Base-by-base conservation (phyloP, 257 asterid genomes). In the Rehmannia glutinosa region DNA sequence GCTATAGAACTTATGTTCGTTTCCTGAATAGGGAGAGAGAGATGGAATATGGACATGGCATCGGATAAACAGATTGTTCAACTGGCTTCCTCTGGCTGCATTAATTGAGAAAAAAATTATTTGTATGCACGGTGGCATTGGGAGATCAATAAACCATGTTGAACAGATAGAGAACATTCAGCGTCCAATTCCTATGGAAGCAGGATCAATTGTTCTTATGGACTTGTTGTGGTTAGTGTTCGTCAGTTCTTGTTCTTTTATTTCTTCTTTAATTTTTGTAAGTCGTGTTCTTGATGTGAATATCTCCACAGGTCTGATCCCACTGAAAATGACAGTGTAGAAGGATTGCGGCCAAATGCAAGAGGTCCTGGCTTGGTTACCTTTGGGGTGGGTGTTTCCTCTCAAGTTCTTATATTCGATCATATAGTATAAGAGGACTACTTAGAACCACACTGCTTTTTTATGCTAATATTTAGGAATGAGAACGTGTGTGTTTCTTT, bases 1-100 rank as follows among this genome's bases (percentile, higher is more conserved):
- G 47, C 19, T 19, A 20, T 58, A 38, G 25, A 42, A 69, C 64
- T 58, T 24, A 69, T 73, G 47, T 45, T 69, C 17, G 51, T 64
- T 64, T 73, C 53, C 75, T 78, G 77, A 64, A 66, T 80, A 93
- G 99, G 99, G 99, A 63, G 99, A 93, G 86, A 86, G 99, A 82
- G 99, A 93, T 75, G 99, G 99, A 73, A 88, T 93, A 66, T 90
- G 99, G 99, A 83, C 91, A 33, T 93, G 99, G 99, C 96, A 93
- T 70, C 91, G 96, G 57, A 83, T 93, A 69, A 93, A 93, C 81
- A 85, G 96, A 80, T 78, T 93, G 78, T 93, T 93, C 77, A 93
- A 93, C 82, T 93, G 99, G 99, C 99, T 93, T 64, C 99, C 99
- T 62, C 80, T 93, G 69, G 96, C 96, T 53, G 99, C 99, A 54